These are phyloP conservation scores for Lactarius pseudohatsudake DNA, from an alignment of 768 basidiomycete species.

Conservation along the genomic window DNA sequence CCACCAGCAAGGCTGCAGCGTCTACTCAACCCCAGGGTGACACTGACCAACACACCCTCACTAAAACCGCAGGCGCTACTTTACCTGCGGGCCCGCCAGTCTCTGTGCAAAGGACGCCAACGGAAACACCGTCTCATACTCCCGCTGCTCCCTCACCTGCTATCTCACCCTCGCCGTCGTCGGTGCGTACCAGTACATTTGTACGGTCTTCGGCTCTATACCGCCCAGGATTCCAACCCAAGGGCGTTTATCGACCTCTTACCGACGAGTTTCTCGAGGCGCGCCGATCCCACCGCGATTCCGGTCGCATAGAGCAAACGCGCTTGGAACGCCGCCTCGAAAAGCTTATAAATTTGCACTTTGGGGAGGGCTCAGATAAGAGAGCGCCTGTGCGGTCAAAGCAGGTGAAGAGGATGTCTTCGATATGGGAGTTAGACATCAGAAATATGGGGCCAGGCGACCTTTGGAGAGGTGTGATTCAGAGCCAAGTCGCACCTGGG, in stretches of 20 bases:
- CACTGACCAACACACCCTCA: constrained; percentile 2
- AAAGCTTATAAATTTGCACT: constrained; percentile 79
- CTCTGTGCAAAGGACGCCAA: constrained; percentile 20
- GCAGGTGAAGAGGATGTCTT: constrained; percentile 51
- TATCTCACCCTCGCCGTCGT: constrained; percentile 30
- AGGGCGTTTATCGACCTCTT: constrained; percentile 72
- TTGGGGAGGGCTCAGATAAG: constrained; percentile 40
- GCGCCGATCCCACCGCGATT: constrained; percentile 41
- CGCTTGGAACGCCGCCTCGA: constrained; percentile 85
- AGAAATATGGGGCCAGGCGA: constrained; percentile 63
- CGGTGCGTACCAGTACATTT: constrained; percentile 24
- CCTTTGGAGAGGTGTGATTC: constrained; percentile 65
- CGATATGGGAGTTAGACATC: constrained; percentile 72
- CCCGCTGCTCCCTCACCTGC: constrained; percentile 27
- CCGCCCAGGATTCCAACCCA: constrained; percentile 91
- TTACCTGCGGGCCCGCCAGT: constrained; percentile 9
- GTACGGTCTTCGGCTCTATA: constrained; percentile 56
- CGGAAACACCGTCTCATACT: constrained; percentile 30
- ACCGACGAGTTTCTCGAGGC: constrained; percentile 78
- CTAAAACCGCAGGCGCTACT: not conserved
- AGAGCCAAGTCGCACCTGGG: constrained; percentile 42
- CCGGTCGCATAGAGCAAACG: constrained; percentile 71
- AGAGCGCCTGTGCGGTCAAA: constrained; percentile 25
- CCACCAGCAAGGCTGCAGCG: not conserved
- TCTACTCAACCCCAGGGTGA: constrained; percentile 2